phyloP scores from a whole-genome alignment of 2,329 filamentous ascomycete genomes.

The Fusarium abutilonis region DNA sequence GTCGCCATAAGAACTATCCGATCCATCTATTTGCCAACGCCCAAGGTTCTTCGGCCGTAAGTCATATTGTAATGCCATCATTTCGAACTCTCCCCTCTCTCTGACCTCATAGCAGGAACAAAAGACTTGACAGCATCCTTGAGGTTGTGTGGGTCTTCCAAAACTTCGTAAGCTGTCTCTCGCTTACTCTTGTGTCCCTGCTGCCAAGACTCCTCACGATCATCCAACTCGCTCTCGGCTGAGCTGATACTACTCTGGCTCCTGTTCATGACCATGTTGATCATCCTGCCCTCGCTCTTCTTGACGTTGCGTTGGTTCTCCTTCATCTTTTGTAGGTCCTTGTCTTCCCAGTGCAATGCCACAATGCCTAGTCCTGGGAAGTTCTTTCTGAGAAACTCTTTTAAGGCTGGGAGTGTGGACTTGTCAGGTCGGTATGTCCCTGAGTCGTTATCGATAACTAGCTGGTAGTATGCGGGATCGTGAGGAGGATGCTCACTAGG shows the following conservation, averaged over 20 bases:
- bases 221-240: constrained; percentile 62
- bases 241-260: constrained; percentile 65
- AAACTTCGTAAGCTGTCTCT: constrained; percentile 60
- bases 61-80: constrained; percentile 20
- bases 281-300: constrained; percentile 66
- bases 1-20: constrained; percentile 15
- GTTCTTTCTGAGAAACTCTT: constrained; percentile 74
- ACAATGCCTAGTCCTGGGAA: constrained; percentile 81
- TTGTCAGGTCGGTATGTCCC: constrained; percentile 93
- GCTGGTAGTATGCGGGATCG: constrained; percentile 74
- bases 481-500: constrained; percentile 56
- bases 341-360: constrained; percentile 80
- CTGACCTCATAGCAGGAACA: constrained; percentile 40
- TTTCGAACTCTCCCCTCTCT: constrained; percentile 35
- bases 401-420: constrained; percentile 75
- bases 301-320: constrained; percentile 77
- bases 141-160: constrained; percentile 61
- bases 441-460: constrained; percentile 94
- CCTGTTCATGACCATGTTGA: constrained; percentile 67
- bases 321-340: constrained; percentile 79
- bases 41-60: constrained; percentile 28
- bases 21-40: constrained; percentile 15
- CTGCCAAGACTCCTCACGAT: constrained; percentile 55
- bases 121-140: constrained; percentile 51
- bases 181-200: constrained; percentile 59